Evolutionary conservation across 2,329 filamentous ascomycete genomes (phyloP), one percentile per base, ranked within the genome.

Genomic region (Orbilia javanica): DNA sequence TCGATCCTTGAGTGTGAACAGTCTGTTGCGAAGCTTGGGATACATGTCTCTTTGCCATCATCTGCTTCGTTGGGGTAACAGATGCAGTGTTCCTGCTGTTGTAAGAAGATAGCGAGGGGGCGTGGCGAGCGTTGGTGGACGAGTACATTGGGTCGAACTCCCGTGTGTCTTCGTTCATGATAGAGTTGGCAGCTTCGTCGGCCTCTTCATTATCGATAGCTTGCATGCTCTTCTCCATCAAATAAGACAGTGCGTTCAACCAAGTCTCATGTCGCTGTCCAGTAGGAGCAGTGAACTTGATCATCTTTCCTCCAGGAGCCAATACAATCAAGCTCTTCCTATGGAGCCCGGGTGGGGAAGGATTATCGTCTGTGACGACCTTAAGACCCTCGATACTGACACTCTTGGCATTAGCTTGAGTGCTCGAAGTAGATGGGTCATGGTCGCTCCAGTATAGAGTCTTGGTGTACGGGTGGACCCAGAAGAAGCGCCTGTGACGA

Each of bases 381-480:
- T 94, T 89, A 10, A 99, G 93, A 57, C 93, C 93, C 84, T 97
- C 94, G 81, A 99, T 98, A 15, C 92, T 90, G 53, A 98, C 93
- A 84, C 93, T 97, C 90, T 98, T 98, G 13, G 89, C 89, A 81
- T 89, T 87, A 86, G 89, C 81, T 87, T 88, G 69, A 95, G 86
- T 84, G 97, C 92, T 10, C 55, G 91, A 92, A 55, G 87, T 88
- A 31, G 92, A 91, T 5, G 96, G 96, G 83, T 98, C 94, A 67
- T 91, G 88, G 80, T 97, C 92, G 83, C 94, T 97, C 96, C 96
- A 99, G 87, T 98, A 98, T 81, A 99, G 85, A 4, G 95, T 97
- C 62, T 94, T 90, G 2, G 95, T 99, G 85, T 98, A 99, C 0
- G 96, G 96, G 83, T 99, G 96, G 22, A 99, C 93, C 96, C 96